Evolutionary conservation across 176 grass and related monocot genomes (phyloP).

Genomic region (Oryza meyeriana): DNA sequence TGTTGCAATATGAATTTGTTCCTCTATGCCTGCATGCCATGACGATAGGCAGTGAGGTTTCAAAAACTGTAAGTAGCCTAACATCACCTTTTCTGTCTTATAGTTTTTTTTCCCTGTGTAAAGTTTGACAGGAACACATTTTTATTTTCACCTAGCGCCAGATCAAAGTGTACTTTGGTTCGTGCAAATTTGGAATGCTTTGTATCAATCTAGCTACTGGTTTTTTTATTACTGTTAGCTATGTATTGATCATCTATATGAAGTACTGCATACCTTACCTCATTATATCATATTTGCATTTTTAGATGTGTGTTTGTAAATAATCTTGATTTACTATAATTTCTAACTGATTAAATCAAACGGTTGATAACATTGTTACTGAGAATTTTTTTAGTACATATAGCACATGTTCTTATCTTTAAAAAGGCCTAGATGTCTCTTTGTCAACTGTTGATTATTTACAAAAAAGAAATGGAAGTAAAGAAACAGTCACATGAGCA

Average conservation of each 20-base stretch:
- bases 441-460: too few species aligned
- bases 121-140: slow-evolving; percentile 14
- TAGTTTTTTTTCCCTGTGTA: background rate
- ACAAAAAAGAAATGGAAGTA: too few species aligned
- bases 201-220: background rate
- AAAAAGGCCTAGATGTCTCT: too few species aligned
- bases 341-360: too few species aligned
- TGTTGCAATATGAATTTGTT: slow-evolving; percentile 67
- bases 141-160: background rate
- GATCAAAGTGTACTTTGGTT: background rate
- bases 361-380: too few species aligned
- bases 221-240: background rate
- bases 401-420: too few species aligned
- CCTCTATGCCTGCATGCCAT: slow-evolving; percentile 69
- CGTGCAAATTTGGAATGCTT: background rate
- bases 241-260: background rate
- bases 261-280: background rate
- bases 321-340: too few species aligned
- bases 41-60: slow-evolving; percentile 72
- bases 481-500: too few species aligned
- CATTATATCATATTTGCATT: background rate
- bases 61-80: slow-evolving; percentile 61
- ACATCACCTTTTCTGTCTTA: background rate
- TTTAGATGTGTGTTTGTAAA: background rate
- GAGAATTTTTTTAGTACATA: too few species aligned